Percentiles rank a stretch among this genome's conserved stretches.
These are phyloP conservation scores for Climacium dendroides DNA, from an alignment of 225 moss, liverwort and hornwort genomes.

Conservation along the genomic window DNA sequence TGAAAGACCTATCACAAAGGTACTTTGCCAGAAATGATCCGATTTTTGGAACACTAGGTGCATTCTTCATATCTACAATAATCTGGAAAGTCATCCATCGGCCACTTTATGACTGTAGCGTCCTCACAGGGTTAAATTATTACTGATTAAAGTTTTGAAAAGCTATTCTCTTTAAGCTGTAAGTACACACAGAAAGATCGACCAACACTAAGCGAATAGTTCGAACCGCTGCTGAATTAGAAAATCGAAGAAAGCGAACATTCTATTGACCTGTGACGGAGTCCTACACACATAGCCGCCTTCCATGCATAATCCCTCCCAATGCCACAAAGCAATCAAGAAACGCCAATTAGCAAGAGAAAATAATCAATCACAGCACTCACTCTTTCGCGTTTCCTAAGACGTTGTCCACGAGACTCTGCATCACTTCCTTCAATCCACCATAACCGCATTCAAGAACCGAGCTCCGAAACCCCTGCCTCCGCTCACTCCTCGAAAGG, in stretches of 20 bases:
- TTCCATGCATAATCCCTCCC: background rate
- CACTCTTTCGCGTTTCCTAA: slow-evolving; percentile 47
- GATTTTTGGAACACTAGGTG: background rate
- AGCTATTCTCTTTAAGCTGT: background rate
- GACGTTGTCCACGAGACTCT: slow-evolving; percentile 33
- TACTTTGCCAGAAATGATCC: background rate
- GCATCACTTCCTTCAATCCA: slow-evolving; percentile 12
- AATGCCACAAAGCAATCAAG: background rate
- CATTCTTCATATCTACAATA: background rate
- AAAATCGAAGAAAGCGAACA: background rate
- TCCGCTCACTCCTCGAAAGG: background rate
- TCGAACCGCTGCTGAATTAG: background rate
- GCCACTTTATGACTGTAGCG: background rate
- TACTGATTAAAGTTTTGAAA: background rate
- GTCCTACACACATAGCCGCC: background rate
- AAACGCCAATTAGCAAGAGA: background rate
- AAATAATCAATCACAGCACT: background rate
- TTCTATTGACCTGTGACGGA: background rate
- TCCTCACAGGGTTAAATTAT: background rate
- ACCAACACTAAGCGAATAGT: no score
- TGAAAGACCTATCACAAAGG: background rate
- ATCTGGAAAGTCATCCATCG: background rate
- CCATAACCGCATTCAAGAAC: background rate
- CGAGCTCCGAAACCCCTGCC: background rate
- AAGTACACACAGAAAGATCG: background rate